Evolutionary conservation across 2,329 filamentous ascomycete genomes (phyloP).

Genomic region (Colletotrichum sp.): DNA sequence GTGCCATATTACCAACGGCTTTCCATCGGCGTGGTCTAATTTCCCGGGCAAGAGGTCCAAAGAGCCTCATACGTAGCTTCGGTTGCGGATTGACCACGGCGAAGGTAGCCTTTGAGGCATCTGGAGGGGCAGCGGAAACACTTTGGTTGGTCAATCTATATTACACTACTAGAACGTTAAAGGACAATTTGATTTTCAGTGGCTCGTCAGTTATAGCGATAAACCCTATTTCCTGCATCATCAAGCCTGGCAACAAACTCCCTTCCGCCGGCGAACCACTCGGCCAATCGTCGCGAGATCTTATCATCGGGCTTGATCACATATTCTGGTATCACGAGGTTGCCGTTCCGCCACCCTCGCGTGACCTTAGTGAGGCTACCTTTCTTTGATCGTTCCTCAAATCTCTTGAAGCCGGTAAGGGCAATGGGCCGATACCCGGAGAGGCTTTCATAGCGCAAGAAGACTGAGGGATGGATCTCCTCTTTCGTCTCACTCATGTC

Average conservation of each 20-base stretch:
- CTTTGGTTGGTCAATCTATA: too few relatives aligned
- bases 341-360: conserved; percentile 3
- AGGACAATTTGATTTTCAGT: neutral
- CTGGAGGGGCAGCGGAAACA: neutral
- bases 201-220: neutral
- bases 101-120: neutral
- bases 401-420: neutral
- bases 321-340: conserved; percentile 4
- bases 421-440: neutral
- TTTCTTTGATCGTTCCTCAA: neutral
- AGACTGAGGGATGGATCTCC: conserved; percentile 8
- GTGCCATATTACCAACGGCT: neutral
- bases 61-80: neutral
- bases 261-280: neutral
- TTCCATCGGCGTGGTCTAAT: neutral
- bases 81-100: neutral
- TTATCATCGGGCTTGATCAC: neutral
- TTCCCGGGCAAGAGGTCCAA: neutral
- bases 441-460: neutral
- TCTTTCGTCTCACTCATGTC: neutral
- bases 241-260: neutral
- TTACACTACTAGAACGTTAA: neutral
- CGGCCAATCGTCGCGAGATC: neutral
- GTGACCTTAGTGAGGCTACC: neutral
- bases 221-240: fast-evolving